A percentile compares a stretch with the other conserved stretches of the same genome.
These are phyloP conservation scores for Podaxis carcinomalis DNA, from an alignment of 768 basidiomycete genomes.

Conservation along the genomic window DNA sequence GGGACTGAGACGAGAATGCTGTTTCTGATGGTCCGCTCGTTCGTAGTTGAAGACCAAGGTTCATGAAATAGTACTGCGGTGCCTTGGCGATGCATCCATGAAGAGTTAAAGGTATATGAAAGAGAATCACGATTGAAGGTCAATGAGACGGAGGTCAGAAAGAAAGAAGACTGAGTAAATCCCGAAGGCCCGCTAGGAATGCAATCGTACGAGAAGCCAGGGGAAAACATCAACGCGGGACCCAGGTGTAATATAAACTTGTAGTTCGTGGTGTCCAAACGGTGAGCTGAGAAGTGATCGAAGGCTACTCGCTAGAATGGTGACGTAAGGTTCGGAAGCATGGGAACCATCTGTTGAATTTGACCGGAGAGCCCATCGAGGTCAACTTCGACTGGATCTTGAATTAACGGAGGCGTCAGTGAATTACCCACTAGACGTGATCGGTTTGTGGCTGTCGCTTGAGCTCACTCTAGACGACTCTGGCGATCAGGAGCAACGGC, in stretches of 20 bases:
- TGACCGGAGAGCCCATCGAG: too few species aligned
- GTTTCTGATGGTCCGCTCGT: neutral
- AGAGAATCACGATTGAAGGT: neutral
- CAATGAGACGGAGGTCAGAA: neutral
- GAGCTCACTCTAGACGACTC: too few species aligned
- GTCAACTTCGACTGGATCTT: too few species aligned
- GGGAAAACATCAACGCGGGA: neutral
- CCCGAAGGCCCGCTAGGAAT: neutral
- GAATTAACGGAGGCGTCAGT: too few species aligned
- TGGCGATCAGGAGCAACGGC: too few species aligned
- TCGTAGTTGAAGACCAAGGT: neutral
- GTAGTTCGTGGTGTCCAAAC: neutral
- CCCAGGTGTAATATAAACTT: neutral
- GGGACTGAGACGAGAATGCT: neutral
- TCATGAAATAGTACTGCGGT: too few species aligned
- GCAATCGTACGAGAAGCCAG: neutral
- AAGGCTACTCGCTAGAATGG: too few species aligned
- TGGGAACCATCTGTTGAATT: too few species aligned
- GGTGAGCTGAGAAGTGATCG: too few species aligned
- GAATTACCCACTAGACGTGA: too few species aligned
- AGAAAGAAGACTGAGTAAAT: neutral
- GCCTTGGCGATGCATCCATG: neutral
- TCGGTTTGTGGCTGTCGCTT: too few species aligned
- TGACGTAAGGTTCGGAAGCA: too few species aligned
- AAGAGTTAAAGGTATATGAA: neutral